Evolutionary conservation across 2,329 filamentous ascomycete genomes (phyloP).

Genomic region (Parastagonospora nodorum): DNA sequence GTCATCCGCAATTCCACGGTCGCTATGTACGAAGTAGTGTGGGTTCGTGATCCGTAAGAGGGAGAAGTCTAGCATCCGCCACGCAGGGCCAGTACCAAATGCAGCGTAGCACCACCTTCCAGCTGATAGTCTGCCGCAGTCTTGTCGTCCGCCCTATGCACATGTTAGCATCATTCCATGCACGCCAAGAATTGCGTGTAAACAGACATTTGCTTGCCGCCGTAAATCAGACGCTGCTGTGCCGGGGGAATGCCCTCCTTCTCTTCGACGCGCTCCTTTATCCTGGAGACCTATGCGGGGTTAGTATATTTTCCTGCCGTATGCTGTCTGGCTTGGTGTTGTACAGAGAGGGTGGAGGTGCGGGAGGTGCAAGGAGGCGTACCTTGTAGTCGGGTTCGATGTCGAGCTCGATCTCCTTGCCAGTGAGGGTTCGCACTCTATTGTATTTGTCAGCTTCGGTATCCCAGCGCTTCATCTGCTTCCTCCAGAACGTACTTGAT

Average conservation of each 20-base stretch:
- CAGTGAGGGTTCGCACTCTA: slow-evolving; percentile 95
- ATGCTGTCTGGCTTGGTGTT: not conserved
- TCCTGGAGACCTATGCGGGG: slow-evolving; percentile 74
- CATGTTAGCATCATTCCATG: slow-evolving; percentile 5
- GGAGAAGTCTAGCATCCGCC: slow-evolving; percentile 61
- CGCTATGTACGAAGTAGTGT: too few species aligned
- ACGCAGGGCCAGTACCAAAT: slow-evolving; percentile 91
- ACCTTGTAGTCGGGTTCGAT: slow-evolving; percentile 96
- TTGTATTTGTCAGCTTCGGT: slow-evolving; percentile 10
- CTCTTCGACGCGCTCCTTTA: slow-evolving; percentile 99
- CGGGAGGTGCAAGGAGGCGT: slow-evolving; percentile 21
- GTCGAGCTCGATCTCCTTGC: slow-evolving; percentile 98
- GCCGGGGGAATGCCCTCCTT: slow-evolving; percentile 98
- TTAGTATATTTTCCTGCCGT: slow-evolving; percentile 11
- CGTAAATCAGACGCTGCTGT: slow-evolving; percentile 94
- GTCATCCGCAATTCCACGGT: too few species aligned
- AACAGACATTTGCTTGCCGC: slow-evolving; percentile 92
- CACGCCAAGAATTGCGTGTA: not conserved
- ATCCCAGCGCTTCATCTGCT: not conserved
- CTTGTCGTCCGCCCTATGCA: slow-evolving; percentile 87
- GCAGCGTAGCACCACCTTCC: slow-evolving; percentile 88
- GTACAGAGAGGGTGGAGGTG: not conserved
- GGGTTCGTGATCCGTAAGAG: too few species aligned
- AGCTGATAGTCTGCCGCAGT: slow-evolving; percentile 89
- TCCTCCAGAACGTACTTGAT: slow-evolving; percentile 37